Conservation (phyloP, 768 basidiomycete genomes). For the Kwoniella mangroviensis region DNA sequence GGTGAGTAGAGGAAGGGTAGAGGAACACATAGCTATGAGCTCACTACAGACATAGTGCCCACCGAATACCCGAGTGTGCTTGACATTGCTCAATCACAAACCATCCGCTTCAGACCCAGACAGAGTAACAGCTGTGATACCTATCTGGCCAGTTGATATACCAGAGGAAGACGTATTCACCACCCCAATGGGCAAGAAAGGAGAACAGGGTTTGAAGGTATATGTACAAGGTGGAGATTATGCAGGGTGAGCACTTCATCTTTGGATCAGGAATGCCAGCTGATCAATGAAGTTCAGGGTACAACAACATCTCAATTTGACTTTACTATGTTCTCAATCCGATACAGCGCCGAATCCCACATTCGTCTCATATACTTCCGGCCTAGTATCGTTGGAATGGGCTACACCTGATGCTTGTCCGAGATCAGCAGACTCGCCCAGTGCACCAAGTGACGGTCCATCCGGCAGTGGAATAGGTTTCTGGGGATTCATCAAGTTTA, state of each 20-base stretch:
- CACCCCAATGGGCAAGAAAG: constrained; percentile 37
- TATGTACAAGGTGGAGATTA: constrained; percentile 52
- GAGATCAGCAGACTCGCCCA: constrained; percentile 8
- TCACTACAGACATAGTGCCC: constrained; percentile 47
- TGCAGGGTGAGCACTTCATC: constrained; percentile 48
- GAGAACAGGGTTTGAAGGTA: constrained; percentile 49
- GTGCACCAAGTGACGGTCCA: not conserved
- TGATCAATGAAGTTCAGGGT: constrained; percentile 10
- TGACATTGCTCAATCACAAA: constrained; percentile 54
- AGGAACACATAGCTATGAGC: too few relatives aligned
- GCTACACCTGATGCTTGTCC: constrained; percentile 54
- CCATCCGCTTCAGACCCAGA: constrained; percentile 40
- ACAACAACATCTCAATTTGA: constrained; percentile 52
- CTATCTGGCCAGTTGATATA: constrained; percentile 47
- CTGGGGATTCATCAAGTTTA: constrained; percentile 51
- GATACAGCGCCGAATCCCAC: constrained; percentile 37
- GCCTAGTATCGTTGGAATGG: constrained; percentile 51
- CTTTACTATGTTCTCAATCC: constrained; percentile 44
- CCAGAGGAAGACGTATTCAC: constrained; percentile 39
- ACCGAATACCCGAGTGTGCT: constrained; percentile 48
- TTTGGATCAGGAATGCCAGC: not conserved
- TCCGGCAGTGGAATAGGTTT: constrained; percentile 36
- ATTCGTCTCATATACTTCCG: constrained; percentile 49
- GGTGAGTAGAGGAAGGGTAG: constrained; percentile 33
- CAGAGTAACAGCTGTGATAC: constrained; percentile 55